Conservation (phyloP, 805 yeast species). For the Saturnispora galanensis region DNA sequence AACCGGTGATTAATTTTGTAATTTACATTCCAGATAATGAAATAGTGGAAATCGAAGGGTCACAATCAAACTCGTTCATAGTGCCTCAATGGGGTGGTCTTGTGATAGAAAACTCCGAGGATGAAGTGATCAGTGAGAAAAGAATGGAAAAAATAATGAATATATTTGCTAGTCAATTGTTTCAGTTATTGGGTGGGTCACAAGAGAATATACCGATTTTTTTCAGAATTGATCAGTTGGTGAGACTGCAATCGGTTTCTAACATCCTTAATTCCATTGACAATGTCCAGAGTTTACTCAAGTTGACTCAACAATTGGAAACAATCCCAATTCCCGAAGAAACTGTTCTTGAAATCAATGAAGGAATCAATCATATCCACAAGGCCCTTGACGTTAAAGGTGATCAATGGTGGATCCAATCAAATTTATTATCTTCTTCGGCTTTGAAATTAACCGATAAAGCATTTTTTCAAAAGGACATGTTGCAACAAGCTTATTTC, state of each 20-base stretch:
- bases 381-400: slow-evolving; percentile 28
- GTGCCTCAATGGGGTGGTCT: slow-evolving; percentile 93
- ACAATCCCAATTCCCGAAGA: slow-evolving; percentile 77
- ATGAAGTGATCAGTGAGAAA: slow-evolving; percentile 5
- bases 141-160: slow-evolving; percentile 38
- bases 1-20: slow-evolving; percentile 63
- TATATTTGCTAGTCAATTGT: slow-evolving; percentile 64
- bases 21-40: slow-evolving; percentile 50
- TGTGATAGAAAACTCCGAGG: slow-evolving; percentile 32
- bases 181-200: slow-evolving; percentile 56
- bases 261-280: slow-evolving; percentile 55
- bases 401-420: slow-evolving; percentile 24
- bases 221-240: slow-evolving; percentile 56
- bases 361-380: slow-evolving; percentile 33
- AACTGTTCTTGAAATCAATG: slow-evolving; percentile 48
- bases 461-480: slow-evolving; percentile 88
- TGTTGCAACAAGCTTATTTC: slow-evolving; percentile 91
- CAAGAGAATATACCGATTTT: slow-evolving; percentile 44
- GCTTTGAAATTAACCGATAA: slow-evolving; percentile 53
- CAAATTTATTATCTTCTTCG: slow-evolving; percentile 33
- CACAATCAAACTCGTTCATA: slow-evolving; percentile 46
- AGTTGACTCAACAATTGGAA: slow-evolving; percentile 57
- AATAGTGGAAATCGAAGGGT: slow-evolving; percentile 37
- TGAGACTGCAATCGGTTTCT: slow-evolving; percentile 46
- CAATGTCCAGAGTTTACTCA: slow-evolving; percentile 63